phyloP scores from a whole-genome alignment of 371 early-diverging fungal genomes.

The Mortierella sp. region DNA sequence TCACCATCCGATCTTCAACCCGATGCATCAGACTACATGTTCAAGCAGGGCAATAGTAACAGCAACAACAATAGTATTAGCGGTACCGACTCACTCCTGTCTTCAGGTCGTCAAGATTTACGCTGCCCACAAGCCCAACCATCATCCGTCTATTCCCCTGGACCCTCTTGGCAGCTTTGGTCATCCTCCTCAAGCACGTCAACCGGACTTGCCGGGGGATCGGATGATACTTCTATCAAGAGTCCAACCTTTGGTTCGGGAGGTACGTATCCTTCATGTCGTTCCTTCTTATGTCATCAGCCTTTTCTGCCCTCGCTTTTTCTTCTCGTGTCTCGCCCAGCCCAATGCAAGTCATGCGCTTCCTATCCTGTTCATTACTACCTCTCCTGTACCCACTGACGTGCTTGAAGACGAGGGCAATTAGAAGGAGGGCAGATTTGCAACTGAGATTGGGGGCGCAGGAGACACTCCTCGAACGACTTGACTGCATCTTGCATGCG shows the following conservation, averaged over 20 bases:
- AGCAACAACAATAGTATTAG: neutral
- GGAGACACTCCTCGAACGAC: too few species aligned
- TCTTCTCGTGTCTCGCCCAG: too few species aligned
- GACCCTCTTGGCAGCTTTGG: constrained; percentile 31
- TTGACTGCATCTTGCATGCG: too few species aligned
- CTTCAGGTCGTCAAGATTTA: constrained; percentile 13
- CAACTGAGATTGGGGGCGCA: too few species aligned
- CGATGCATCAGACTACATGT: constrained; percentile 28
- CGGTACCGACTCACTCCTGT: neutral
- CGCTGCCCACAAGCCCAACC: constrained; percentile 2
- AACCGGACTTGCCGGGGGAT: neutral
- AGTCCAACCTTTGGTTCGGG: neutral
- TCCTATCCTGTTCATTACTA: too few species aligned
- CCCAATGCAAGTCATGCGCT: too few species aligned
- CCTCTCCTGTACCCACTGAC: too few species aligned
- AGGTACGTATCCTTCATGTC: too few species aligned
- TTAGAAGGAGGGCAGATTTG: too few species aligned
- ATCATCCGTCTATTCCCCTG: constrained; percentile 27
- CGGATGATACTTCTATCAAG: constrained; percentile 14
- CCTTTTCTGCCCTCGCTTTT: too few species aligned
- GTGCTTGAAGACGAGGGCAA: too few species aligned
- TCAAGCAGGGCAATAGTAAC: neutral
- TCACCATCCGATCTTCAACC: constrained; percentile 32
- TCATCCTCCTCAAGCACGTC: constrained; percentile 10
- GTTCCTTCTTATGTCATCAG: too few species aligned